Conservation (phyloP, 257 asterid genomes). For the Capsicum pubescens region DNA sequence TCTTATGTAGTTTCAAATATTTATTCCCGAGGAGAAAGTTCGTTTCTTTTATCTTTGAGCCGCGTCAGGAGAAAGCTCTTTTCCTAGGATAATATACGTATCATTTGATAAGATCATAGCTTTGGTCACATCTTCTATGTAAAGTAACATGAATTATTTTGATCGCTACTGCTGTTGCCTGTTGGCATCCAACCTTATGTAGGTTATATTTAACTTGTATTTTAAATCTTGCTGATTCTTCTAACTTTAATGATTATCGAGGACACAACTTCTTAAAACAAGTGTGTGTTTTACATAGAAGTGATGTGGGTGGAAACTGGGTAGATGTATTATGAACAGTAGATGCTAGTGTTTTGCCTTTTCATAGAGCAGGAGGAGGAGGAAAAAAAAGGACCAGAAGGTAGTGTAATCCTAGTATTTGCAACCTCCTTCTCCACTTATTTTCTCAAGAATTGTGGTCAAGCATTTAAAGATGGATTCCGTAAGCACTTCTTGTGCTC, state of each 20-base stretch:
- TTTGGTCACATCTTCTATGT: neutral
- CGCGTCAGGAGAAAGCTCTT: neutral
- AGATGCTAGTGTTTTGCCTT: neutral
- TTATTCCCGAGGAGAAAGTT: neutral
- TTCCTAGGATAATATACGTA: neutral
- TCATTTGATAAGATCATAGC: neutral
- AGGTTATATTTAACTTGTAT: neutral
- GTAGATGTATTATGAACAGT: neutral
- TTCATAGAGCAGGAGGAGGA: neutral
- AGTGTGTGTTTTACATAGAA: neutral
- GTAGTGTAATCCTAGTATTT: neutral
- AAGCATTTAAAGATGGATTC: neutral
- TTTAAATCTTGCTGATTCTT: neutral
- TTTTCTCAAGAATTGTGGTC: conserved; percentile 17
- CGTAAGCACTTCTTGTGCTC: neutral
- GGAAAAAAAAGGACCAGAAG: neutral
- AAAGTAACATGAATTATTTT: neutral
- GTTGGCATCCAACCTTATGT: neutral
- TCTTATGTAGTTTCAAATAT: neutral
- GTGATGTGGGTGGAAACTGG: neutral
- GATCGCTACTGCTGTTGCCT: neutral
- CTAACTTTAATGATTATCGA: neutral
- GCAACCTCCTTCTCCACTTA: neutral
- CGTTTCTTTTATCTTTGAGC: neutral
- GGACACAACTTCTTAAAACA: neutral